Conservation (phyloP, 176 grass and related monocot species). For the Coix lacrymajobi region DNA sequence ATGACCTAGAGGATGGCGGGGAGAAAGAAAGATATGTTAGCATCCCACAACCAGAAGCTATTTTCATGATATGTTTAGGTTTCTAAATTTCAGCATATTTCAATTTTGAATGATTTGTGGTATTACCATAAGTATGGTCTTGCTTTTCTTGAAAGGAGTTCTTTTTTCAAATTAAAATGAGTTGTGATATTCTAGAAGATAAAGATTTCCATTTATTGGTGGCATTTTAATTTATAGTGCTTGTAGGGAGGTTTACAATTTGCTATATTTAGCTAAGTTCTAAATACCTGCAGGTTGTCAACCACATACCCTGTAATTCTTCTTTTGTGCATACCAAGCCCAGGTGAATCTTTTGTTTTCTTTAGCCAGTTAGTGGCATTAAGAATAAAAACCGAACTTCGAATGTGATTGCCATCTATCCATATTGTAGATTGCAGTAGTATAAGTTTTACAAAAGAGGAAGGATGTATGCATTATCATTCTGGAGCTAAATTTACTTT, state of each 20-base stretch:
- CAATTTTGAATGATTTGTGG: too few species aligned
- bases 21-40: slow-evolving; percentile 82
- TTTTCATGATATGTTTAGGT: neutral
- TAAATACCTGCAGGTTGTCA: neutral
- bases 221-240: neutral
- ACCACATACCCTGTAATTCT: neutral
- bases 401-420: too few species aligned
- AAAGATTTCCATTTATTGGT: neutral
- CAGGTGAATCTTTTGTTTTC: neutral
- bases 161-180: neutral
- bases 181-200: neutral
- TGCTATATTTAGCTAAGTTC: neutral
- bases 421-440: too few species aligned
- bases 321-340: neutral
- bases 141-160: neutral
- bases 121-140: too few species aligned
- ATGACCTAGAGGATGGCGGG: too few species aligned
- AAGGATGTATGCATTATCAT: too few species aligned
- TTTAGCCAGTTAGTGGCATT: too few species aligned
- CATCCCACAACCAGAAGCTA: neutral
- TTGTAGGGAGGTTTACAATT: too few species aligned
- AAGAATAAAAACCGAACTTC: too few species aligned
- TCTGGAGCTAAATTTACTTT: too few species aligned
- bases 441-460: too few species aligned
- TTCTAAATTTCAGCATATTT: neutral